phyloP scores from a whole-genome alignment of 2,329 filamentous ascomycete species.

The Colletotrichum destructivum region DNA sequence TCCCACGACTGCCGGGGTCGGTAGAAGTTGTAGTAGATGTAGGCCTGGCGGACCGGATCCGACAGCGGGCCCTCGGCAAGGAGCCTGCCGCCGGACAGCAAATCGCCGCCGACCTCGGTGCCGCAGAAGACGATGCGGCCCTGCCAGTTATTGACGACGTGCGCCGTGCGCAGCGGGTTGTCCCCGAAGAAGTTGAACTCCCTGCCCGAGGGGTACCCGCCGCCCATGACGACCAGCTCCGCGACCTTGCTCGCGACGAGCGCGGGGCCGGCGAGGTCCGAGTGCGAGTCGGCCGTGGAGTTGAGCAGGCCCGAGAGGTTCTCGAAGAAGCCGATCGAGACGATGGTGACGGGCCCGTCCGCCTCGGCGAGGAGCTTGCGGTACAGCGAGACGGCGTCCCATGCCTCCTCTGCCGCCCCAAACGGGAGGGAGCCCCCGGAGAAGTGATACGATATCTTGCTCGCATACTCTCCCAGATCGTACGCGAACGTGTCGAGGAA shows the following conservation, averaged over 20 bases:
- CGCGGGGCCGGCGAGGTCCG: slow-evolving; percentile 55
- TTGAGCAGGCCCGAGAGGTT: slow-evolving; percentile 64
- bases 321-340: slow-evolving; percentile 61
- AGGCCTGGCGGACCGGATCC: slow-evolving; percentile 57
- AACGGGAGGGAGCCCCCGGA: slow-evolving; percentile 55
- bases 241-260: slow-evolving; percentile 61
- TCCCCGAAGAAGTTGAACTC: slow-evolving; percentile 66
- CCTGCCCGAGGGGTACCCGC: slow-evolving; percentile 61
- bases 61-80: slow-evolving; percentile 49
- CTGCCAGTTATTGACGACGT: slow-evolving; percentile 63
- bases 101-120: slow-evolving; percentile 58
- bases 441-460: slow-evolving; percentile 62
- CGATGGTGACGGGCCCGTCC: slow-evolving; percentile 61
- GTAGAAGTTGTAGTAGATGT: slow-evolving; percentile 57
- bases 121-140: slow-evolving; percentile 59
- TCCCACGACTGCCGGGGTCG: slow-evolving; percentile 57
- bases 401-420: slow-evolving; percentile 52
- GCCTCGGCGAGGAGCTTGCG: slow-evolving; percentile 58
- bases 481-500: slow-evolving; percentile 60
- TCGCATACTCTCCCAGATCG: slow-evolving; percentile 60
- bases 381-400: slow-evolving; percentile 62
- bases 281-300: slow-evolving; percentile 58
- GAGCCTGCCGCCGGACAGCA: slow-evolving; percentile 57
- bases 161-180: slow-evolving; percentile 54
- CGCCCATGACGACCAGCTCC: slow-evolving; percentile 68